These are phyloP conservation scores for Penicillium sp. DNA, from an alignment of 2,329 filamentous ascomycete genomes.

Conservation along the genomic window DNA sequence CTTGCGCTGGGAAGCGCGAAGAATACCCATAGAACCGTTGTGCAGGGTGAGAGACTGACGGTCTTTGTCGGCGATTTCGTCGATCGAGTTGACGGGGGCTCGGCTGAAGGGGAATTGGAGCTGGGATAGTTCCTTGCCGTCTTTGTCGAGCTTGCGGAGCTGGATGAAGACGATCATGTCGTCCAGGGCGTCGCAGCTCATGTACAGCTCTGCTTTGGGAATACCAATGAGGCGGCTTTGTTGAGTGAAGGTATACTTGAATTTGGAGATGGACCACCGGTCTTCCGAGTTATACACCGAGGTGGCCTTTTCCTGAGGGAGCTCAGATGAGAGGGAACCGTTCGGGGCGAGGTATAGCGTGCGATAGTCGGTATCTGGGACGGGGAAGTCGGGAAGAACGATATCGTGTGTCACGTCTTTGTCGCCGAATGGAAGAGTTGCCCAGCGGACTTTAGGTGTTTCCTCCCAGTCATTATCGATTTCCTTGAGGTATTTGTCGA, in stretches of 20 bases:
- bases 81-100: conserved; percentile 38
- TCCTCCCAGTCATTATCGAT: conserved; percentile 55
- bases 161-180: conserved; percentile 55
- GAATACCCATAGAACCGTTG: conserved; percentile 51
- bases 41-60: conserved; percentile 50
- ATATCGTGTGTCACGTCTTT: conserved; percentile 39
- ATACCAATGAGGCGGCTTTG: conserved; percentile 52
- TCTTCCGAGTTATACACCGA: conserved; percentile 43
- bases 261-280: conserved; percentile 35
- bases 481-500: conserved; percentile 54
- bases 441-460: conserved; percentile 54
- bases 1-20: conserved; percentile 53
- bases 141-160: conserved; percentile 52
- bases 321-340: conserved; percentile 13
- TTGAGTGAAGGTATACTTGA: conserved; percentile 49
- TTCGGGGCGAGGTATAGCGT: conserved; percentile 37
- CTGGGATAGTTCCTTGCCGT: conserved; percentile 51
- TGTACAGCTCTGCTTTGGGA: conserved; percentile 55
- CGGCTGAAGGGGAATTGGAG: conserved; percentile 51
- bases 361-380: conserved; percentile 42
- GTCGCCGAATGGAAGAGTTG: conserved; percentile 47
- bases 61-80: conserved; percentile 42
- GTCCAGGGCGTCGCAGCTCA: conserved; percentile 50
- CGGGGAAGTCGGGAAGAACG: conserved; percentile 42
- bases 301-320: conserved; percentile 12